Evolutionary conservation across 495 filamentous ascomycete species (phyloP), one percentile per base, ranked within the genome.

Genomic region (Xanthoparmelia taractica): DNA sequence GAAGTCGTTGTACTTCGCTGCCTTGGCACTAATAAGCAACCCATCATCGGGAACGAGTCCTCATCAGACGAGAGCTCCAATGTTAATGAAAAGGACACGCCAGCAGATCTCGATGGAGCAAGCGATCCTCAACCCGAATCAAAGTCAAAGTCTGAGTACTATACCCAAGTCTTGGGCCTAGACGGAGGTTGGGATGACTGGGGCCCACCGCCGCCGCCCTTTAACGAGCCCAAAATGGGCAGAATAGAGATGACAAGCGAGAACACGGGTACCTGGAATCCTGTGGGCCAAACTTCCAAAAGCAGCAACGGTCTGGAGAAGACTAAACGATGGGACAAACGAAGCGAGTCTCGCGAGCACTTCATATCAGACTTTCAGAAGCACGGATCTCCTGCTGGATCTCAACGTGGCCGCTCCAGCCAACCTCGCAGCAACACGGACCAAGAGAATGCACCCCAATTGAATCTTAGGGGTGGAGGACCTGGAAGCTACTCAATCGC

Each of bases 1-100:
- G 79, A 82, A 64, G 73, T 82, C 43, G 70, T 82, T 11, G 71
- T 79, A 12, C 66, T 80, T 11, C 73, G 78, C 15, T 79, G 76
- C 41, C 63, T 58, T 61, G 20, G 60, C 6, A 13, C 23, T 17
- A 38, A 38, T 27, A 33, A 31, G 50, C 23, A n/a, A 29, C 20
- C 10, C 47, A 57, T 29, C 37, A 31, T 56, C 4, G 18, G 6
- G 18, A 56, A 40, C 4, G 20, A 40, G n/a, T 0, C 58, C n/a
- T 56, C 48, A 17, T 37, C 60, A 41, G 47, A 48, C 50, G 38
- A 36, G 27, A 50, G 47, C 47, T 41, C 48, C 31, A 40, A 60
- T 15, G 40, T 11, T 29, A 62, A 38, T 38, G 45, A 37, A 31
- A 18, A 33, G 31, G 47, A 50, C 40, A 34, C 18, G 36, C 55